phyloP scores from a whole-genome alignment of 139 green algal species.

The Chlamydomonas sp. region DNA sequence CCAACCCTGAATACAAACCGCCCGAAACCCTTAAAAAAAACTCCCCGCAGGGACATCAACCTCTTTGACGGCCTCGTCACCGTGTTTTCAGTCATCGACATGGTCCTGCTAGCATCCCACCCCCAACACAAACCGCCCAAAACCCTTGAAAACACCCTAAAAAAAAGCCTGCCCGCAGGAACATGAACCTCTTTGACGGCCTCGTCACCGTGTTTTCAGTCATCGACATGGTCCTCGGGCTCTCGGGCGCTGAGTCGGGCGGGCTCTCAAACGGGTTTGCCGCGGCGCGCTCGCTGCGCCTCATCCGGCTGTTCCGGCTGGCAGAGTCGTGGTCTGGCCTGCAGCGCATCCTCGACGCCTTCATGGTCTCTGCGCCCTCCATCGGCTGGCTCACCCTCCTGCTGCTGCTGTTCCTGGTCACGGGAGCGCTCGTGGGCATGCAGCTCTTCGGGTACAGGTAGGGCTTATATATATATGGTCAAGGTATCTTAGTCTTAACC shows the following conservation, averaged over 20 bases:
- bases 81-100: no score
- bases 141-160: no score
- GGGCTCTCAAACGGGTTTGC: neutral
- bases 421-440: constrained; percentile 6
- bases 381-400: constrained; percentile 13
- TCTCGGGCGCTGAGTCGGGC: neutral
- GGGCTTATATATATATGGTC: constrained; percentile 48
- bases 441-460: neutral
- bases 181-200: constrained; percentile 10
- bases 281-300: constrained; percentile 8
- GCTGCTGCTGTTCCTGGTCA: constrained; percentile 12
- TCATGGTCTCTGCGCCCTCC: neutral
- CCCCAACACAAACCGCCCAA: no score
- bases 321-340: neutral
- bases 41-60: no score
- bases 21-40: no score
- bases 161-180: no score
- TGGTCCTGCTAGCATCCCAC: no score
- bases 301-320: constrained; percentile 13
- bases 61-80: no score
- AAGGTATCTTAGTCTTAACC: no score
- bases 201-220: neutral
- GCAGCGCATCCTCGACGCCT: neutral
- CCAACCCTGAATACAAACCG: no score
- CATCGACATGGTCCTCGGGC: neutral